Evolutionary conservation across 2,329 filamentous ascomycete genomes (phyloP).

Genomic region (Paecilomyces variotii): DNA sequence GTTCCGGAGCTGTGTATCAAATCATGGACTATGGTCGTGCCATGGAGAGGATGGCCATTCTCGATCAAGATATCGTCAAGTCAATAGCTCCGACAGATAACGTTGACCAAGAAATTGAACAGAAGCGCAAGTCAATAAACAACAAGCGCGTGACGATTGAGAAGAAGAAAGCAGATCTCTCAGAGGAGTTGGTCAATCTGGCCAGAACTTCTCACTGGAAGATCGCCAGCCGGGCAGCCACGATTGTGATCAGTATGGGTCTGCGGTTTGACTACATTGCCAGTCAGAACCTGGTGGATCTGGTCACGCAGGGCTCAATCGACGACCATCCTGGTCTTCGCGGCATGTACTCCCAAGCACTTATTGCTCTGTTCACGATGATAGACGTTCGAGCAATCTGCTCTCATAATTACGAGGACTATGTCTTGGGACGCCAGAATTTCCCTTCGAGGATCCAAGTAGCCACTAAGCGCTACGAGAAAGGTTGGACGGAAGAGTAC

Average conservation of each 20-base stretch:
- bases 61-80: slow-evolving; percentile 63
- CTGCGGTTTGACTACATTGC: slow-evolving; percentile 87
- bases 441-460: slow-evolving; percentile 71
- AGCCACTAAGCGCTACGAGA: slow-evolving; percentile 63
- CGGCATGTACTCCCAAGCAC: slow-evolving; percentile 69
- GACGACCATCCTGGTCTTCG: slow-evolving; percentile 84
- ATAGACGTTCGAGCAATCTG: slow-evolving; percentile 82
- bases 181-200: slow-evolving; percentile 69
- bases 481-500: slow-evolving; percentile 70
- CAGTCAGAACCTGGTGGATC: slow-evolving; percentile 69
- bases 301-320: slow-evolving; percentile 74
- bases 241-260: slow-evolving; percentile 84
- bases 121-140: slow-evolving; percentile 65
- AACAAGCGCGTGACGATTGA: slow-evolving; percentile 72
- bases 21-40: slow-evolving; percentile 88
- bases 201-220: slow-evolving; percentile 89
- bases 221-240: slow-evolving; percentile 79
- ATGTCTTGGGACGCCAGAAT: slow-evolving; percentile 69
- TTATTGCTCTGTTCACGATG: slow-evolving; percentile 72
- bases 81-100: slow-evolving; percentile 63
- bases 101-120: slow-evolving; percentile 45
- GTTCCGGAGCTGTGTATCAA: slow-evolving; percentile 70
- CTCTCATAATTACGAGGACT: slow-evolving; percentile 79
- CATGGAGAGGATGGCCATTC: slow-evolving; percentile 75
- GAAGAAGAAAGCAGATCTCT: slow-evolving; percentile 69